These are phyloP conservation scores for Gonapodya sp. DNA, from an alignment of 192 early-diverging fungal species.

Conservation along the genomic window DNA sequence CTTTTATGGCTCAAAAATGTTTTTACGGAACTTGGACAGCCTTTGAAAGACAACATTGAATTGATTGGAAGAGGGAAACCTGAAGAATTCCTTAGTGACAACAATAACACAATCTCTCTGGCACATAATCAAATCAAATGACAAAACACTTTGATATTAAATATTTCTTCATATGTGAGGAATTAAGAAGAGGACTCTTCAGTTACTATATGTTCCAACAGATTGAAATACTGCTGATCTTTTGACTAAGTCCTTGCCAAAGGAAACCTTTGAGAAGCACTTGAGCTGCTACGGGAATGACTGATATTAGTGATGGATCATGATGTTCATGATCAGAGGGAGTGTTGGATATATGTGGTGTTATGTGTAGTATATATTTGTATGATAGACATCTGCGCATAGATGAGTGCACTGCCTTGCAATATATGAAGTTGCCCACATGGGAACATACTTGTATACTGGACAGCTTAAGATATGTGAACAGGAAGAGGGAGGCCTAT, in stretches of 20 bases:
- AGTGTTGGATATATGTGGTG: too few species aligned
- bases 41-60: neutral
- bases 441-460: too few species aligned
- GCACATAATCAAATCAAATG: constrained; percentile 13
- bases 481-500: too few species aligned
- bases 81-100: constrained; percentile 14
- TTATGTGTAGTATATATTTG: too few species aligned
- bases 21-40: constrained; percentile 15
- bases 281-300: constrained; percentile 1
- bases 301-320: neutral
- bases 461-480: too few species aligned
- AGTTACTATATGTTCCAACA: constrained; percentile 16
- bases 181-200: constrained; percentile 14
- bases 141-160: constrained; percentile 29
- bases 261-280: constrained; percentile 12
- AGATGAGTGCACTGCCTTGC: too few species aligned
- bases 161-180: constrained; percentile 20
- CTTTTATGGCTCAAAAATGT: constrained; percentile 13
- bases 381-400: too few species aligned
- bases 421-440: too few species aligned
- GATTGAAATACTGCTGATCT: constrained; percentile 20
- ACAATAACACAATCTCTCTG: constrained; percentile 10
- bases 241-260: constrained; percentile 19
- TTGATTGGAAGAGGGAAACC: neutral
- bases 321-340: neutral